These are phyloP conservation scores for Raddia guianensis DNA, from an alignment of 176 grass and related monocot species.

Conservation along the genomic window DNA sequence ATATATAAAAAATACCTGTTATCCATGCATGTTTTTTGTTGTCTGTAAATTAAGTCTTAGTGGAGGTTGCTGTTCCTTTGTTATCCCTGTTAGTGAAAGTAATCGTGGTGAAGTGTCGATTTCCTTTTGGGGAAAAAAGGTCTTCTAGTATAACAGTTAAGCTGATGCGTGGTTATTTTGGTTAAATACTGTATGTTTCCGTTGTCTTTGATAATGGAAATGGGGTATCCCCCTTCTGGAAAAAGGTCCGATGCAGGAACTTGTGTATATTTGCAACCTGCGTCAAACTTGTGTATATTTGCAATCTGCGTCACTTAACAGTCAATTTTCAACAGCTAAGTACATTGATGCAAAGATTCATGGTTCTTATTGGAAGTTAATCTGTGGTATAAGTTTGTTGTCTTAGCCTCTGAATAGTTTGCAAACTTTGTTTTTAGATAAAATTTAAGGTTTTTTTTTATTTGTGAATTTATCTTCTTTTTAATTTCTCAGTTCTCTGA, in stretches of 20 bases:
- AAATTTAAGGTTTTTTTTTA: neutral
- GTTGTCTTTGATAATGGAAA: too few relatives aligned
- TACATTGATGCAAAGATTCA: constrained; percentile 17
- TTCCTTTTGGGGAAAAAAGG: too few relatives aligned
- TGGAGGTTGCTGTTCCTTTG: too few relatives aligned
- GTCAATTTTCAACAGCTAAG: neutral
- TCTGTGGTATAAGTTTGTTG: neutral
- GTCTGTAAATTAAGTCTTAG: too few relatives aligned
- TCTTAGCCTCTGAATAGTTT: neutral
- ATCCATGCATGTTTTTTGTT: neutral
- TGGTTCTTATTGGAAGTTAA: neutral
- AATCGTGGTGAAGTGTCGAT: too few relatives aligned
- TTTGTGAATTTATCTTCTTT: neutral
- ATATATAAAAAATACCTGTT: neutral
- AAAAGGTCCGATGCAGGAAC: neutral
- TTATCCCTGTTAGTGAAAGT: too few relatives aligned
- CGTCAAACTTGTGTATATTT: neutral
- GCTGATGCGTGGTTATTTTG: too few relatives aligned
- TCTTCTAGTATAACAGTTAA: too few relatives aligned
- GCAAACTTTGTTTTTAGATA: neutral
- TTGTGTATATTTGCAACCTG: neutral
- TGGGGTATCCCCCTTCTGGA: too few relatives aligned
- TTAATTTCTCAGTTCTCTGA: neutral
- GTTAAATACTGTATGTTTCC: too few relatives aligned
- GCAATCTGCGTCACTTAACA: neutral